Base-by-base conservation (phyloP, 2,329 filamentous ascomycete species). In the Chlorencoelia australis region DNA sequence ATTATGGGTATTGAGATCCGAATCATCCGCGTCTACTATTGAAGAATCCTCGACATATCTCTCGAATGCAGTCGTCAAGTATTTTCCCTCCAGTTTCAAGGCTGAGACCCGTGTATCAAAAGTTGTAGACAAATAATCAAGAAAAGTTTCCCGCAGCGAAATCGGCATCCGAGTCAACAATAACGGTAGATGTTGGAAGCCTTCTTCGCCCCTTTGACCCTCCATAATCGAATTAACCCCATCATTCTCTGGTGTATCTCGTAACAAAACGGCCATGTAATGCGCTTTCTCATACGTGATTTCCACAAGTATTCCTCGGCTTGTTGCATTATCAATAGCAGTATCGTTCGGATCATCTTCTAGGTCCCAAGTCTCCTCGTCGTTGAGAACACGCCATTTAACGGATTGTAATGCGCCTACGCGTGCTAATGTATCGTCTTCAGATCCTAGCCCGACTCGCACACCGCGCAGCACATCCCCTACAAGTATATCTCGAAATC, bases 381-480 rank as follows among this genome's bases (percentile, higher is more conserved):
- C 55, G 7, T 58, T 59, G 2, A 68, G 36, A 17, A 61, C 30
- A 21, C 54, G 52, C 65, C 65, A 68, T 33, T 41, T 50, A 35
- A 65, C 66, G 2, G 53, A 52, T 22, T 62, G 52, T 24, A 68
- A 47, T n/a, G 59, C 54, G 10, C 65, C 65, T 17, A 58, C 52
- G 18, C 53, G 53, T 16, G 56, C 52, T 9, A 59, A 31, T 4
- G 49, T 50, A 4, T 60, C 52, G 6, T 61, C 53, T 24, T 57
- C 55, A 22, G 44, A 41, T 18, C 47, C 56, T 30, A 62, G 51
- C 40, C 62, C 62, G 34, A 66, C 59, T 40, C 63, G 55, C 4
- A 67, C 62, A 5, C 64, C 64, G 34, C 65, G 62, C 34, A 67
- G 52, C 30, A 53, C 59, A 45, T 68, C 64, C 39, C 63, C 62